These are phyloP conservation scores for Chenopodium quinoa DNA, from an alignment of 148 eudicot species.

Conservation along the genomic window DNA sequence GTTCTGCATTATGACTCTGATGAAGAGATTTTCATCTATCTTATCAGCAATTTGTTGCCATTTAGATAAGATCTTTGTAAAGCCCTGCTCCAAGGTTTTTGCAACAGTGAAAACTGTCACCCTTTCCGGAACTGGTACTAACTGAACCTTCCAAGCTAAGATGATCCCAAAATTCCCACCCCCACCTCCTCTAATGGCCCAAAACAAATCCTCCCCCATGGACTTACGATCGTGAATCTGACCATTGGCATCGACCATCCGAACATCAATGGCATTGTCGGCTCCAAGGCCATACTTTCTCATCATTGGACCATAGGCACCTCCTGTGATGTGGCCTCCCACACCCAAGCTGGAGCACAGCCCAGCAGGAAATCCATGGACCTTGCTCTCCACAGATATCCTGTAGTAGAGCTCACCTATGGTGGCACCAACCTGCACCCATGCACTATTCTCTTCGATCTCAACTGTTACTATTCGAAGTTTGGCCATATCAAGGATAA, in stretches of 20 bases:
- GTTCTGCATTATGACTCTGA: conserved; percentile 31
- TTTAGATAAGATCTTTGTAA: conserved; percentile 26
- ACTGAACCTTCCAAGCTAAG: conserved; percentile 45
- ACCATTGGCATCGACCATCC: conserved; percentile 41
- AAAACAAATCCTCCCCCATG: conserved; percentile 57
- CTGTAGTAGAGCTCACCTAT: conserved; percentile 43
- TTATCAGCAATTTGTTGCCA: conserved; percentile 36
- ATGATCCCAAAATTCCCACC: conserved; percentile 47
- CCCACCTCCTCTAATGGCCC: conserved; percentile 49
- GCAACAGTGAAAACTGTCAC: conserved; percentile 38
- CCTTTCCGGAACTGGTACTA: conserved; percentile 43
- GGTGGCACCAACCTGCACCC: conserved; percentile 52
- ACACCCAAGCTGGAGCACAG: conserved; percentile 37
- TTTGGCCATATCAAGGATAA: conserved; percentile 42
- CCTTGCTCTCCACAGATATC: conserved; percentile 35
- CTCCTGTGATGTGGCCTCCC: conserved; percentile 41
- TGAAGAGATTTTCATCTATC: conserved; percentile 37
- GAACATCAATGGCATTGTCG: conserved; percentile 47
- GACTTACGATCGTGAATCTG: conserved; percentile 34
- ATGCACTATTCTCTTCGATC: conserved; percentile 36
- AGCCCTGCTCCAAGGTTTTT: conserved; percentile 34
- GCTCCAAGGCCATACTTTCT: conserved; percentile 52
- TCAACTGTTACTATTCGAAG: conserved; percentile 30
- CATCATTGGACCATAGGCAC: conserved; percentile 46
- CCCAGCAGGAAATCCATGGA: conserved; percentile 36